These are phyloP conservation scores for Heterobasidion parviporum DNA, from an alignment of 1,284 basidiomycete species.

Conservation along the genomic window DNA sequence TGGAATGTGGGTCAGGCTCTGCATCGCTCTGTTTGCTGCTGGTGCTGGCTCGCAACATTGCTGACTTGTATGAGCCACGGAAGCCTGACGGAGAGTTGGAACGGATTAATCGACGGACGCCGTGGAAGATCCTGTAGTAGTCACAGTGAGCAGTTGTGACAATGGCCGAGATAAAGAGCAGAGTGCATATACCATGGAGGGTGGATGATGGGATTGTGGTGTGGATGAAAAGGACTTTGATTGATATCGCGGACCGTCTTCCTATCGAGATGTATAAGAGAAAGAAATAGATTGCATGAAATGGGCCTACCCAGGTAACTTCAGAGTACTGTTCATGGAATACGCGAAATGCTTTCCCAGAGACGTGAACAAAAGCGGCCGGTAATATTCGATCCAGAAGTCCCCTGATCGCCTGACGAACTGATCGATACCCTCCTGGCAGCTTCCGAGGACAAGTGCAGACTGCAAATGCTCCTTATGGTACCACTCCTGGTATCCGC, in stretches of 20 bases:
- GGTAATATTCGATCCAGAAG: constrained; percentile 89
- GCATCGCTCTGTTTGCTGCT: constrained; percentile 10
- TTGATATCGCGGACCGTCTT: constrained; percentile 62
- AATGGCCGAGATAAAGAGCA: not conserved
- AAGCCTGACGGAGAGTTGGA: constrained; percentile 34
- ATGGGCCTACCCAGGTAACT: constrained; percentile 61
- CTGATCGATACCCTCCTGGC: constrained; percentile 42
- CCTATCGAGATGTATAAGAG: constrained; percentile 24
- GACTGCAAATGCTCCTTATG: constrained; percentile 60
- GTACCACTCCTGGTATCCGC: constrained; percentile 81
- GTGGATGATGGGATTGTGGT: constrained; percentile 34
- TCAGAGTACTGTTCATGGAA: constrained; percentile 81
- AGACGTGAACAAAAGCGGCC: constrained; percentile 76
- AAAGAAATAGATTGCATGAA: not conserved
- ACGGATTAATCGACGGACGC: constrained; percentile 65
- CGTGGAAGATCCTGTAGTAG: constrained; percentile 54
- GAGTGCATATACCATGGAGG: constrained; percentile 29
- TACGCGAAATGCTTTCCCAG: constrained; percentile 81
- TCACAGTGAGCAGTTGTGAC: constrained; percentile 1
- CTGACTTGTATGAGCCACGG: constrained; percentile 29
- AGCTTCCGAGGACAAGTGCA: constrained; percentile 50
- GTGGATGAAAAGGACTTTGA: constrained; percentile 66
- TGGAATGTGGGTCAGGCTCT: constrained; percentile 41
- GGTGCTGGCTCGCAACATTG: constrained; percentile 20
- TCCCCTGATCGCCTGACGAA: constrained; percentile 57